Evolutionary conservation across 495 filamentous ascomycete genomes (phyloP), one percentile per base, ranked within the genome.

Genomic region (Xylaria sp.): DNA sequence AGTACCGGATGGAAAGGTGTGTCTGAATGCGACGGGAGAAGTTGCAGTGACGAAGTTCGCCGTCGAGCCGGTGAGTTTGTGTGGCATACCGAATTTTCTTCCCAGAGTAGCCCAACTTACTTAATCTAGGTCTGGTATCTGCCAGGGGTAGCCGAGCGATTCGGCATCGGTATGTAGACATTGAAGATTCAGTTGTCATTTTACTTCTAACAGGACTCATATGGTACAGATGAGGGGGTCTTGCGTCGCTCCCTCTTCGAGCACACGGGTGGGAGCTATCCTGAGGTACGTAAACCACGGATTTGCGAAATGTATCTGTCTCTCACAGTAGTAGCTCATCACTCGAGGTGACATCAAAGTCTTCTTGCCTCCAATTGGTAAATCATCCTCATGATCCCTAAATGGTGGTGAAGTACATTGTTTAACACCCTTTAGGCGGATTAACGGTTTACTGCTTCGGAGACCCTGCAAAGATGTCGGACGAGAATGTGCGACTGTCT

Each of bases 381-480:
- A 71, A 71, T 68, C 53, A 41, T 33, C 21, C 24, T 31, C 50
- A 21, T 50, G 46, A 35, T 69, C 40, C 29, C 35, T 17, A 24
- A 52, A 24, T 41, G 62, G 58, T 21, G n/a, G 41, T 21, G 66
- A 68, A 62, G 65, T 69, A 58, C 74, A 77, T 73, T 73, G 74
- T 75, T 77, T 80, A 59, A 78, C 78, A 71, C n/a, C 63, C 66
- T 53, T 31, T 72, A 88, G 96, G 96, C 61, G 96, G 96, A 15
- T 83, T 97, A 74, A 99, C 96, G 1, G 96, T 98, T 33, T 99
- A 99, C 83, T 94, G 93, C 83, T 99, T 99, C 80, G 96, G 96
- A 21, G 95, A 97, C 71, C 93, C 93, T 11, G 92, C 93, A 50
- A 95, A 94, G 74, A 94, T 99, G 87, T 90, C 93, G 21, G 93